Conservation (phyloP, 352 stramenopile species). For the Phytophthora citricola region DNA sequence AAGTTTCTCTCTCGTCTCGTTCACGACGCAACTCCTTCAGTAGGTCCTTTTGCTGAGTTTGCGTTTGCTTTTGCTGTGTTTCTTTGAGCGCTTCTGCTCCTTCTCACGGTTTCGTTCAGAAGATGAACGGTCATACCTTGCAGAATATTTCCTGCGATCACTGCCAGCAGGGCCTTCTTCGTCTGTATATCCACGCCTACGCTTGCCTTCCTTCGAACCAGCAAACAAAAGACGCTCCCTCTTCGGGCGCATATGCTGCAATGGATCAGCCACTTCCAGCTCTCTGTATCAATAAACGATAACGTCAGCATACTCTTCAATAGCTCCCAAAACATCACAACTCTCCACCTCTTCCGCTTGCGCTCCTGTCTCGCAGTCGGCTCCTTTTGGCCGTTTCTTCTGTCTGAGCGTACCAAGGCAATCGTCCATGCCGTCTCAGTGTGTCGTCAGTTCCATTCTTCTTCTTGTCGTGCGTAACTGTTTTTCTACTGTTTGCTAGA, state of each 20-base stretch:
- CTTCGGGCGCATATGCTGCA: conserved; percentile 50
- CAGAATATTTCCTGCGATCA: conserved; percentile 43
- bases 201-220: neutral
- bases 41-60: conserved; percentile 28
- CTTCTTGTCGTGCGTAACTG: neutral
- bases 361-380: conserved; percentile 32
- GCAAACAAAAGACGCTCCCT: conserved; percentile 17
- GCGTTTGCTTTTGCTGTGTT: conserved; percentile 18
- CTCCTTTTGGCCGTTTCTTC: conserved; percentile 12
- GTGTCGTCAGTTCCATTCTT: conserved; percentile 35
- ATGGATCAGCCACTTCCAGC: conserved; percentile 40
- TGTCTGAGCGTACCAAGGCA: conserved; percentile 56
- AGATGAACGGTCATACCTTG: conserved; percentile 31
- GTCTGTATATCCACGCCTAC: conserved; percentile 11
- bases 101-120: conserved; percentile 9
- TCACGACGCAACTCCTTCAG: conserved; percentile 52
- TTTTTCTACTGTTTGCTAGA: neutral
- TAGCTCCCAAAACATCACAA: neutral
- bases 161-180: conserved; percentile 27
- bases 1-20: conserved; percentile 43
- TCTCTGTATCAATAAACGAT: conserved; percentile 31
- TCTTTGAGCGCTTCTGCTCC: conserved; percentile 17
- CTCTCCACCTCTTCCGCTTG: conserved; percentile 47
- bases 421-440: conserved; percentile 30
- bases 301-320: conserved; percentile 1